Conservation (phyloP, 129 eudicot species). For the Pulicaria dysenterica region DNA sequence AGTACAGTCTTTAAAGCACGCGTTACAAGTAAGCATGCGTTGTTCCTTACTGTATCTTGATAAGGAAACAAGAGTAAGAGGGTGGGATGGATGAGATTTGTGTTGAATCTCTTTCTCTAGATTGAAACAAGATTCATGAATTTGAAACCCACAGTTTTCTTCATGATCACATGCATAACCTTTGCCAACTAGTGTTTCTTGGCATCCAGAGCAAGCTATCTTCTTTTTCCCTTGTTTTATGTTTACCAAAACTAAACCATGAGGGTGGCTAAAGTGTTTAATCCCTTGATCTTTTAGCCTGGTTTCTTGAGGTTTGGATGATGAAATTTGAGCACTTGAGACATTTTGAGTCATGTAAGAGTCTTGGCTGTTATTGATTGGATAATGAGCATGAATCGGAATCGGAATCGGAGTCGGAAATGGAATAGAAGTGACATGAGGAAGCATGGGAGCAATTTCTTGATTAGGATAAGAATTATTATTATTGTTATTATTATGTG, state of each 20-base stretch:
- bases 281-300: slow-evolving; percentile 12
- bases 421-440: slow-evolving; percentile 14
- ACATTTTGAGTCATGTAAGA: slow-evolving; percentile 31
- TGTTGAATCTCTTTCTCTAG: slow-evolving; percentile 42
- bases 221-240: slow-evolving; percentile 32
- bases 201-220: slow-evolving; percentile 49
- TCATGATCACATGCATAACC: slow-evolving; percentile 43
- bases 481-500: too few species aligned
- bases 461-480: slow-evolving; percentile 13
- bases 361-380: slow-evolving; percentile 8
- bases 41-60: slow-evolving; percentile 13
- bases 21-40: slow-evolving; percentile 43
- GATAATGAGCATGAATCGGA: slow-evolving; percentile 7
- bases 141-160: slow-evolving; percentile 44
- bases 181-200: slow-evolving; percentile 30
- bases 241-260: slow-evolving; percentile 41
- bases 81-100: slow-evolving; percentile 55
- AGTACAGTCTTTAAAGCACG: slow-evolving; percentile 39
- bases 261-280: slow-evolving; percentile 57
- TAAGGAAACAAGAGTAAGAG: slow-evolving; percentile 32
- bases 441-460: slow-evolving; percentile 17
- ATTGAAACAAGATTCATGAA: slow-evolving; percentile 50
- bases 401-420: slow-evolving; percentile 6
- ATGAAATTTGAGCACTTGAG: slow-evolving; percentile 2
- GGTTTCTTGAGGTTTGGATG: slow-evolving; percentile 19